These are phyloP conservation scores for Middelhovenomyces tepae DNA, from an alignment of 805 yeast species.

Conservation along the genomic window DNA sequence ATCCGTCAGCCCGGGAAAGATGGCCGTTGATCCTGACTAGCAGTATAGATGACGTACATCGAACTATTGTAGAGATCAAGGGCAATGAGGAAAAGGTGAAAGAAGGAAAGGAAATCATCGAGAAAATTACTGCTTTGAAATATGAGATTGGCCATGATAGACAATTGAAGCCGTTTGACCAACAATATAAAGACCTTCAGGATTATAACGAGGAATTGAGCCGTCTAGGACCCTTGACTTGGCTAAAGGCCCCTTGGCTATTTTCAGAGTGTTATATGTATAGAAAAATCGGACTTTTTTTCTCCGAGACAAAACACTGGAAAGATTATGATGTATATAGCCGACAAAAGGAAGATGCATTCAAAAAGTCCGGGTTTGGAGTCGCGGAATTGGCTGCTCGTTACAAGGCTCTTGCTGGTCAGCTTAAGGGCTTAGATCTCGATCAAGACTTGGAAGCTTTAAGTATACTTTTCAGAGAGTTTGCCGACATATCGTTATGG, in stretches of 20 bases:
- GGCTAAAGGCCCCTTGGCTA: slow-evolving; percentile 89
- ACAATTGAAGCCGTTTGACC: slow-evolving; percentile 33
- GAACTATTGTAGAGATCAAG: slow-evolving; percentile 25
- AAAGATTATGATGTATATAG: slow-evolving; percentile 64
- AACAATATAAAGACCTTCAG: slow-evolving; percentile 31
- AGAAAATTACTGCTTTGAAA: slow-evolving; percentile 36
- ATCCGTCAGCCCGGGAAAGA: slow-evolving; percentile 63
- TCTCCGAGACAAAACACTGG: slow-evolving; percentile 35
- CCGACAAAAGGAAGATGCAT: slow-evolving; percentile 61
- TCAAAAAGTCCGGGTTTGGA: slow-evolving; percentile 64
- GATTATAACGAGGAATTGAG: slow-evolving; percentile 52
- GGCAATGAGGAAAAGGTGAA: slow-evolving; percentile 19
- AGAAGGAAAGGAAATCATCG: slow-evolving; percentile 43
- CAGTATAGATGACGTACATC: slow-evolving; percentile 51
- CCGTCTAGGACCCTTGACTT: slow-evolving; percentile 33
- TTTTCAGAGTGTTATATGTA: slow-evolving; percentile 79
- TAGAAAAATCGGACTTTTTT: slow-evolving; percentile 33
- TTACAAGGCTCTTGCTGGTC: slow-evolving; percentile 35
- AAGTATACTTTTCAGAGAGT: slow-evolving; percentile 63
- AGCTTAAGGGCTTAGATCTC: slow-evolving; percentile 22
- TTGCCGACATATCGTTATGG: slow-evolving; percentile 86
- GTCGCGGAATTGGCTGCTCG: slow-evolving; percentile 73
- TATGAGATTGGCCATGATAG: slow-evolving; percentile 29
- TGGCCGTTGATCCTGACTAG: slow-evolving; percentile 81
- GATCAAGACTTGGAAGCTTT: slow-evolving; percentile 34